Evolutionary conservation across 2,329 filamentous ascomycete species (phyloP), one percentile per base, ranked within the genome.

Genomic region (Basipetospora chlamydospora): DNA sequence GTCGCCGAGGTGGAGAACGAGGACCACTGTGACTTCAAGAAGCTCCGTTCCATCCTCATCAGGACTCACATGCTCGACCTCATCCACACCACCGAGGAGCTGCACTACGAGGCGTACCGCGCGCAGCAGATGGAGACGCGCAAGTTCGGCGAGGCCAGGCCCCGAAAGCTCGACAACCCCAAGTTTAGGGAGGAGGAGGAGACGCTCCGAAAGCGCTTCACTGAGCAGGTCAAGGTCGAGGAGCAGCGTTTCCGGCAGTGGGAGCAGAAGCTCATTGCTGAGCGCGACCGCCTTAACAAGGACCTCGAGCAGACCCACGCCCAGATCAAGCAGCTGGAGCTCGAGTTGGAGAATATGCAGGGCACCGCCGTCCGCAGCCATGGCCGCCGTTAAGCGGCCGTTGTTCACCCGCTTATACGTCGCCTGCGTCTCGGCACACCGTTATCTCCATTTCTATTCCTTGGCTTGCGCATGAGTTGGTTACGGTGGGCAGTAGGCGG

Each of bases 151-250:
- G 92, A 98, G 68, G 88, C 87, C 41, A 79, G 88, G 48, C 90
- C 90, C 49, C 75, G 88, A 63, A 98, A 98, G 76, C 72, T 98
- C 51, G 90, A 98, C 68, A 98, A 98, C 72, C 90, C 90, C 66
- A 98, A 98, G 72, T 98, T 96, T 76, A 98, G 98, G 77, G 90
- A 98, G 61, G 90, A 98, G 64, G 90, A 98, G 59, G 90, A 98
- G 72, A 83, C 84, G 43, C 77, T 98, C 47, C 80, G 90, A 65
- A 98, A 98, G 78, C 78, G 92, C 50, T 98, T 98, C 67, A 98
- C 90, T 49, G 90, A 98, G 69, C 90, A 98, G 63, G 90, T 98
- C 70, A 98, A 98, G 83, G 83, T 98, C 54, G 92, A 98, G 70
- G 90, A 98, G 67, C 86, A 94, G 68, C 79, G 90, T 47, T 98